Base-by-base conservation (phyloP, 805 yeast species). In the Kregervanrija pseudodelftensis region DNA sequence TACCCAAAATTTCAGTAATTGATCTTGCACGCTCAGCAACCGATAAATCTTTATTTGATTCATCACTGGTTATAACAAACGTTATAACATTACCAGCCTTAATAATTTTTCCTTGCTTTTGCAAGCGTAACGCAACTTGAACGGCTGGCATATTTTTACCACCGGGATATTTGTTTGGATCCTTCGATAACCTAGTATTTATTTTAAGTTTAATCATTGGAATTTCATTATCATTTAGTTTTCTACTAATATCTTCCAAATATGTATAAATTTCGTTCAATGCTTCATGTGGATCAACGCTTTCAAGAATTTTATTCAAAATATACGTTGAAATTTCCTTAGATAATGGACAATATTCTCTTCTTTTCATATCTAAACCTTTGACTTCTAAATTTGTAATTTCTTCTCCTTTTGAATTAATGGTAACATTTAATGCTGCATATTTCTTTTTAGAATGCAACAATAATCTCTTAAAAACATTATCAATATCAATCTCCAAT, bases 361-460 rank as follows among this genome's bases (percentile, higher is more conserved):
- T 87, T 64, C 99, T 89, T 59, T 78, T 81, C 95, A 93, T 82
- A 69, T 93, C 99, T 41, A 93, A 74, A 58, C 99, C 99, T 63
- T 93, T 93, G 37, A 91, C 96, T 63, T 93, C 97, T 50, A 91
- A 69, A 14, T 68, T 61, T 5, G 80, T 68, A 41, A 66, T 70
- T 46, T 82, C 78, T 10, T 77, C 75, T 10, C 88, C 84, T 34
- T 69, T 68, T 7, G 49, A 42, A 47, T 51, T 66, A 54, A 73
- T 72, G 42, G 62, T 67, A 1, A 75, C 63, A 56, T 80, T 84
- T 68, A 90, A 70, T 1, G 98, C 98, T 8, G 99, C 99, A 61
- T 93, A 93, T 67, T 93, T 93, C 77, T 93, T 93, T 70, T 93
- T 93, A n/a, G 96, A 86, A 61, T 88, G 95, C 42, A 93, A 68